A percentile compares a stretch with the other conserved stretches of the same genome.
phyloP scores from a whole-genome alignment of 2,329 filamentous ascomycete species.

The Colletotrichum falcatum region DNA sequence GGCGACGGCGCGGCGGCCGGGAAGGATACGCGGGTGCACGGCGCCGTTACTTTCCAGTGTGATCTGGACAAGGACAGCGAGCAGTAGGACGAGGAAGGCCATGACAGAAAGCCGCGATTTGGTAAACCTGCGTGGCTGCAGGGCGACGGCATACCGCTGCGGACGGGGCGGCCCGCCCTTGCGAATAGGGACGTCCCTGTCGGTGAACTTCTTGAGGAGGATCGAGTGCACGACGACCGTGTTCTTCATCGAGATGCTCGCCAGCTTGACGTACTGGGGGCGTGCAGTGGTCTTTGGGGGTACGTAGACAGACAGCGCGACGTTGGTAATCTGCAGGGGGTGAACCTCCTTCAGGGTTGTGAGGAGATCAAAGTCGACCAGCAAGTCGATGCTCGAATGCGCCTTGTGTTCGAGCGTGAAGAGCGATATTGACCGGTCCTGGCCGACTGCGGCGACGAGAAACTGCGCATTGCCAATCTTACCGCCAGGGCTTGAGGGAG shows the following conservation, averaged over 20 bases:
- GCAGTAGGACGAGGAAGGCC: conserved; percentile 67
- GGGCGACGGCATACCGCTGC: conserved; percentile 77
- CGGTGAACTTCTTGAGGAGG: conserved; percentile 66
- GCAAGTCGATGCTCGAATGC: conserved; percentile 59
- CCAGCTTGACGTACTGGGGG: conserved; percentile 77
- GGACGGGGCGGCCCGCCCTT: conserved; percentile 58
- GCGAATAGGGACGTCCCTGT: conserved; percentile 50
- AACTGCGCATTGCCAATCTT: conserved; percentile 77
- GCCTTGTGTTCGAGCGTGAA: conserved; percentile 79
- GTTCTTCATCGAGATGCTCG: conserved; percentile 84
- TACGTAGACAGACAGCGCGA: conserved; percentile 69
- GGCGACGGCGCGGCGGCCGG: conserved; percentile 4
- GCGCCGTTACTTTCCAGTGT: conserved; percentile 73
- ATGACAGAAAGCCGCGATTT: conserved; percentile 64
- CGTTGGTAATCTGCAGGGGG: conserved; percentile 67
- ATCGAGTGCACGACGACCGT: conserved; percentile 84
- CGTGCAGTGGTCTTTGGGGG: conserved; percentile 62
- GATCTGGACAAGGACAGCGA: conserved; percentile 72
- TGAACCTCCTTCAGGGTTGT: conserved; percentile 67
- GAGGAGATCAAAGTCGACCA: conserved; percentile 65
- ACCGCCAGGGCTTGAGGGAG: conserved; percentile 60
- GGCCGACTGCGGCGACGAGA: conserved; percentile 82
- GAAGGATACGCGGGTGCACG: conserved; percentile 57
- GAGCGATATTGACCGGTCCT: conserved; percentile 82
- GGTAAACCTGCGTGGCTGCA: conserved; percentile 64